A percentile compares a stretch with the other conserved stretches of the same genome.
Conservation (phyloP, 2,329 filamentous ascomycete genomes). For the Ceratocystis papillata region DNA sequence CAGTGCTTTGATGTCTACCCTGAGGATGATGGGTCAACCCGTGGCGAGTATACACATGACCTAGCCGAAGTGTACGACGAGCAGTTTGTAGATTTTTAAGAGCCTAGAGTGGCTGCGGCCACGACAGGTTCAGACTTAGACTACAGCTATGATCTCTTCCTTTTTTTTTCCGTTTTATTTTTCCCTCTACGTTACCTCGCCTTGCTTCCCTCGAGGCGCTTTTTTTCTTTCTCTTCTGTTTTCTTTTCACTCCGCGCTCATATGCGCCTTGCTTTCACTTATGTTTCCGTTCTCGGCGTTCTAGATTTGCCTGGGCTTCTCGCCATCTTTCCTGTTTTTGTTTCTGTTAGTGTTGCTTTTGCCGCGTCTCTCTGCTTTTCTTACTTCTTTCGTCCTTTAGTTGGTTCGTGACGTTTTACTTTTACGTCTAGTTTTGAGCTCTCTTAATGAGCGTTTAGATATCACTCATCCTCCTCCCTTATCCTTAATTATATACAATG, state of each 20-base stretch:
- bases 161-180: neutral
- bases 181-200: neutral
- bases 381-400: neutral
- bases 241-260: neutral
- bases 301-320: no score
- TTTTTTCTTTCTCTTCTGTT: neutral
- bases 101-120: neutral
- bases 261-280: neutral
- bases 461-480: neutral
- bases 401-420: neutral
- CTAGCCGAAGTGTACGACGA: conserved; percentile 58
- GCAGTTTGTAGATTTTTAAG: conserved; percentile 60
- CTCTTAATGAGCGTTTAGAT: neutral
- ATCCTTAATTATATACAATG: neutral
- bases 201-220: neutral
- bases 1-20: conserved; percentile 75
- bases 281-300: neutral
- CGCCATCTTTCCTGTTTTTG: neutral
- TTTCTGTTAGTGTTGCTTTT: neutral
- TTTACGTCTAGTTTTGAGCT: conserved; percentile 9
- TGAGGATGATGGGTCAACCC: conserved; percentile 54
- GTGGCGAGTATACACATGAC: conserved; percentile 52
- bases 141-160: neutral
- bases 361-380: neutral
- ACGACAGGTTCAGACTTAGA: neutral